These are phyloP conservation scores for Circinella minor DNA, from an alignment of 371 early-diverging fungal species.

Conservation along the genomic window DNA sequence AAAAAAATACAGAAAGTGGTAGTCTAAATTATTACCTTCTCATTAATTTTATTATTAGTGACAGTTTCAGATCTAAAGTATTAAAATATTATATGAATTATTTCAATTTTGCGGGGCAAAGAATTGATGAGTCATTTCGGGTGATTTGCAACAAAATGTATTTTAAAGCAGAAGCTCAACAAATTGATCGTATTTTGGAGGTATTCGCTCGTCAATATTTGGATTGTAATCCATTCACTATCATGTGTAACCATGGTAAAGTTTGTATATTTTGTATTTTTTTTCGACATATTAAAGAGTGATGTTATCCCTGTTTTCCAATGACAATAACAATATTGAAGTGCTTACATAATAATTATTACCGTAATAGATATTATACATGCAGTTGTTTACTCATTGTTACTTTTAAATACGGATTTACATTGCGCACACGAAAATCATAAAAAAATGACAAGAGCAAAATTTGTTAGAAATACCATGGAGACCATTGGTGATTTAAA, in stretches of 20 bases:
- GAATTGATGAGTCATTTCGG: constrained; percentile 30
- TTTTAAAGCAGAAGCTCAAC: constrained; percentile 90
- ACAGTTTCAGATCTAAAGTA: constrained; percentile 15
- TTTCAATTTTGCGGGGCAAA: constrained; percentile 16
- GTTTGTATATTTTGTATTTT: background rate
- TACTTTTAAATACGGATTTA: constrained; percentile 92
- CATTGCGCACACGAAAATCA: constrained; percentile 75
- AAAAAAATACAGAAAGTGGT: background rate
- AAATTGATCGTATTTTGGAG: constrained; percentile 85
- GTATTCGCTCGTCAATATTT: constrained; percentile 81
- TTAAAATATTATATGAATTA: constrained; percentile 19
- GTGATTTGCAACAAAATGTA: constrained; percentile 75
- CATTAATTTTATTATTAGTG: constrained; percentile 16
- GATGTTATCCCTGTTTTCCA: background rate
- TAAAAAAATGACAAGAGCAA: constrained; percentile 59
- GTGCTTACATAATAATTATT: background rate
- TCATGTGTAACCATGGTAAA: constrained; percentile 47
- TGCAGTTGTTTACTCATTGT: constrained; percentile 81
- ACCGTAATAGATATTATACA: constrained; percentile 70
- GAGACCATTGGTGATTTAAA: constrained; percentile 32
- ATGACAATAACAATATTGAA: background rate
- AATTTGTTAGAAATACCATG: constrained; percentile 66
- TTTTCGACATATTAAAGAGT: background rate
- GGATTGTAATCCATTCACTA: constrained; percentile 72
- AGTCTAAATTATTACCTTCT: background rate